These are phyloP conservation scores for Diospyros lotus DNA, from an alignment of 148 eudicot species.

Conservation along the genomic window DNA sequence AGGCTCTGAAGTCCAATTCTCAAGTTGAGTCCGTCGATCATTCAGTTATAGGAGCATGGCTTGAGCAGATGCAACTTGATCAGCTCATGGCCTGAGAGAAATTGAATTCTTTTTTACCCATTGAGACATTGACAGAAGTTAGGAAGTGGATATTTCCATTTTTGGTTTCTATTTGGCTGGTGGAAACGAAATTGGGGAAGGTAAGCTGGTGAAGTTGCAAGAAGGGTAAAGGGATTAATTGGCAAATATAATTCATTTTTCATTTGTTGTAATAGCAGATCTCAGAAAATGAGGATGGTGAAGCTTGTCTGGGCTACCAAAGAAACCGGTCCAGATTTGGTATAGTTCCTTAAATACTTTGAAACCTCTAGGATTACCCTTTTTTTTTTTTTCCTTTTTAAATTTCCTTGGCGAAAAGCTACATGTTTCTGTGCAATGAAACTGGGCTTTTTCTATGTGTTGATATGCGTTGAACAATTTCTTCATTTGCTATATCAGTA, in stretches of 20 bases:
- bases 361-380: slow-evolving; percentile 18
- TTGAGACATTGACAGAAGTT: slow-evolving; percentile 17
- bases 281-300: slow-evolving; percentile 11
- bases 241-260: slow-evolving; percentile 9
- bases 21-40: slow-evolving; percentile 15
- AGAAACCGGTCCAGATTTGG: slow-evolving; percentile 16
- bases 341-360: slow-evolving; percentile 17
- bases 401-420: slow-evolving; percentile 1
- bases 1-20: slow-evolving; percentile 10
- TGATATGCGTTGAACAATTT: no score
- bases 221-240: neutral
- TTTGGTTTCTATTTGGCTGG: slow-evolving; percentile 23
- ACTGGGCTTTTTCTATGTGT: neutral
- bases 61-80: slow-evolving; percentile 82
- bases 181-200: neutral
- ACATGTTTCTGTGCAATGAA: slow-evolving; percentile 6
- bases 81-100: slow-evolving; percentile 43
- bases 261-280: slow-evolving; percentile 15
- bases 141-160: slow-evolving; percentile 25
- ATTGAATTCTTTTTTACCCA: slow-evolving; percentile 11
- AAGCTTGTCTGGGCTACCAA: slow-evolving; percentile 10
- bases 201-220: neutral
- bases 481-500: no score
- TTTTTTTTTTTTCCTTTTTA: neutral
- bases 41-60: slow-evolving; percentile 64